These are phyloP conservation scores for Monosporascus sp. DNA, from an alignment of 2,329 filamentous ascomycete species.

Conservation along the genomic window DNA sequence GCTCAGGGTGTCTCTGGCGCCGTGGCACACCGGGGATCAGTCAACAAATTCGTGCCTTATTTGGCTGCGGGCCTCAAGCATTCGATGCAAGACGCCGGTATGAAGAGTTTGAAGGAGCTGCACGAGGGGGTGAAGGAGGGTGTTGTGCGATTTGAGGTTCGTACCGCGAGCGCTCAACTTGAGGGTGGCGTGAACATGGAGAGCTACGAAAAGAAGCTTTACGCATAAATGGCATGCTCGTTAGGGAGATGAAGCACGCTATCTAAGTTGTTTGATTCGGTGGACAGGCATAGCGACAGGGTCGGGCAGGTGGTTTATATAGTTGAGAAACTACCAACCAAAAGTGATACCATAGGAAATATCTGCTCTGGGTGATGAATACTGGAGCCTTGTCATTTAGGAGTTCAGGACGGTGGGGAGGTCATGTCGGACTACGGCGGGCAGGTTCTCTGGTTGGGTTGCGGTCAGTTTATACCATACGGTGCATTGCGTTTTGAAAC, in stretches of 20 bases:
- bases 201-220: constrained; percentile 99
- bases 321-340: constrained; percentile 7
- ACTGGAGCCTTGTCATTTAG: constrained; percentile 11
- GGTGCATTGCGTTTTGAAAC: neutral
- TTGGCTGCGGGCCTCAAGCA: constrained; percentile 94
- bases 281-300: neutral
- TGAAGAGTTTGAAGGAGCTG: constrained; percentile 71
- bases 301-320: neutral
- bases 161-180: constrained; percentile 88
- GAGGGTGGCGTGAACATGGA: constrained; percentile 98
- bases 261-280: neutral
- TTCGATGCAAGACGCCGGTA: constrained; percentile 91
- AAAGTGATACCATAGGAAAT: constrained; percentile 16
- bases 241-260: neutral
- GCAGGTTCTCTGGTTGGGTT: neutral
- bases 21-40: constrained; percentile 74
- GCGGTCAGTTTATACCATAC: neutral
- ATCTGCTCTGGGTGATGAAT: constrained; percentile 9
- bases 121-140: constrained; percentile 70
- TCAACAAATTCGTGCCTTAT: constrained; percentile 95
- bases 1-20: constrained; percentile 92
- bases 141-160: constrained; percentile 83
- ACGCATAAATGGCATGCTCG: constrained; percentile 54
- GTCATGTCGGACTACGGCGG: constrained; percentile 10
- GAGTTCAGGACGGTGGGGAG: constrained; percentile 5